A percentile compares a stretch with the other conserved stretches of the same genome.
These are phyloP conservation scores for Salix exigua DNA, from an alignment of 345 rosid species.

Conservation along the genomic window DNA sequence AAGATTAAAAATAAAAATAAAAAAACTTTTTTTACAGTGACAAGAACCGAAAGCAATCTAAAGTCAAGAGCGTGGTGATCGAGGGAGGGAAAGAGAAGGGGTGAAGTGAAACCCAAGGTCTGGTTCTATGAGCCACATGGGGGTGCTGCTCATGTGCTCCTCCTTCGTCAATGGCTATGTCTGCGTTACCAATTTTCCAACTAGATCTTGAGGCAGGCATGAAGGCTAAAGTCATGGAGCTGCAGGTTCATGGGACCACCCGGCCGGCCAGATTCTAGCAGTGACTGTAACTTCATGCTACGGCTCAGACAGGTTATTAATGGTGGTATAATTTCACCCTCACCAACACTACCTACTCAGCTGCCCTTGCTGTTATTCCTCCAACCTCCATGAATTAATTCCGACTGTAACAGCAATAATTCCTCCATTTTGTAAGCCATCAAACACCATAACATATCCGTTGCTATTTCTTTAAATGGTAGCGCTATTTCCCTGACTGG, in stretches of 20 bases:
- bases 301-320: not conserved
- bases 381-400: not conserved
- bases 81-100: not conserved
- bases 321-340: not conserved
- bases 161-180: not conserved
- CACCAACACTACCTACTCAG: not conserved
- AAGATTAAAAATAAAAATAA: not conserved
- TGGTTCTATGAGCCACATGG: conserved; percentile 23
- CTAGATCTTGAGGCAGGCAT: not conserved
- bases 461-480: too few species aligned
- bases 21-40: not conserved
- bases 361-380: not conserved
- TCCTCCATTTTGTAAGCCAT: not conserved
- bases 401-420: not conserved
- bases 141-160: not conserved
- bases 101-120: conserved; percentile 16
- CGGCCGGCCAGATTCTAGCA: not conserved
- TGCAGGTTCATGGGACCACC: not conserved
- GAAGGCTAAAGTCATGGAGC: not conserved
- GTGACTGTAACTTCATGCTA: not conserved
- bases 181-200: not conserved
- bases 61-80: conserved; percentile 11
- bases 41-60: not conserved
- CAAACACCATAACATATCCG: not conserved
- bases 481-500: too few species aligned